phyloP scores from a whole-genome alignment of 2,329 filamentous ascomycete genomes.

The Tolypocladium pustulatum region DNA sequence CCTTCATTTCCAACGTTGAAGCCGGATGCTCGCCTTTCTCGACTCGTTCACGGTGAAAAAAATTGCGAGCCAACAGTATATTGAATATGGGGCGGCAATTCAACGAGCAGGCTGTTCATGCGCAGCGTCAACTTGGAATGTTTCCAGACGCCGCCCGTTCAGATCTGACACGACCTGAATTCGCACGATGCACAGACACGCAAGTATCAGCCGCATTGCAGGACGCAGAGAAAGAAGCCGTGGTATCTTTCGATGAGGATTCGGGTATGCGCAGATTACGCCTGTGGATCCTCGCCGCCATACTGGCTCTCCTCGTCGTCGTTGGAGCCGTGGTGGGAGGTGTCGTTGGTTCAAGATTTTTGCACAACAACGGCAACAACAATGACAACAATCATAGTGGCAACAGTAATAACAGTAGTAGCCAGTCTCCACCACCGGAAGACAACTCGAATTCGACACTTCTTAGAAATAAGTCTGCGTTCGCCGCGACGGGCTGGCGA shows the following conservation, averaged over 20 bases:
- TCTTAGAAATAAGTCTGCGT: not conserved
- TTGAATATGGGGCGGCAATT: not conserved
- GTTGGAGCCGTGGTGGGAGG: not conserved
- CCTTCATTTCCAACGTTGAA: not conserved
- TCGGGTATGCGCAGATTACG: not conserved
- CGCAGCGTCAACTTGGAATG: not conserved
- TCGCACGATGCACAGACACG: not conserved
- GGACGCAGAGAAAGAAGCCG: not conserved
- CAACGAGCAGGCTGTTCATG: not conserved
- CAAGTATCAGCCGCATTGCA: not conserved
- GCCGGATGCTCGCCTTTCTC: not conserved
- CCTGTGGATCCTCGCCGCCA: not conserved
- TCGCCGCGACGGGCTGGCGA: not conserved
- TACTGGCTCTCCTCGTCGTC: not conserved
- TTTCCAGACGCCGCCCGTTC: not conserved
- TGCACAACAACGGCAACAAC: not conserved
- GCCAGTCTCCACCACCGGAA: not conserved
- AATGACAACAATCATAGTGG: not conserved
- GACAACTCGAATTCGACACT: not conserved
- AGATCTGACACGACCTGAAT: not conserved
- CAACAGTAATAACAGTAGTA: not conserved
- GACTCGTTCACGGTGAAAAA: not conserved
- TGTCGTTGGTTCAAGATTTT: not conserved
- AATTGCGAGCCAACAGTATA: not conserved
- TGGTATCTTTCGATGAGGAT: not conserved